Evolutionary conservation across 73 alveolate genomes (phyloP), one percentile per base, ranked within the genome.

Genomic region (Stentor roeselii): DNA sequence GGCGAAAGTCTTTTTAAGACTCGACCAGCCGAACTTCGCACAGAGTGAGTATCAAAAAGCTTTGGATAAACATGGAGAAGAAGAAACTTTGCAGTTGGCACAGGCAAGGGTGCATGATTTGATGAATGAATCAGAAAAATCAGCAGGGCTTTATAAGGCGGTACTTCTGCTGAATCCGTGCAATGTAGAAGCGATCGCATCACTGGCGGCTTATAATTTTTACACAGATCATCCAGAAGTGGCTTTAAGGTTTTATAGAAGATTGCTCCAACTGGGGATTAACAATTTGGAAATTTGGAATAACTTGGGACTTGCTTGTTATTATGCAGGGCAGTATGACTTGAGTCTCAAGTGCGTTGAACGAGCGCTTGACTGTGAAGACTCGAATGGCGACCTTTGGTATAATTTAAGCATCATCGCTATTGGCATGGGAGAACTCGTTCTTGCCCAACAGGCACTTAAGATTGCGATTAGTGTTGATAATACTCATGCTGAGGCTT

Each of bases 201-300:
- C 97, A 74, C 78, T 98, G 67, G 99, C 99, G 3, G 94, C 99
- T 39, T 95, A 96, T 82, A 98, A 98, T 82, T 98, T 98, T 88
- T 98, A 97, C 84, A 90, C 96, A n/a, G 99, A 98, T 90, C 94
- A 95, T 86, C 99, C 99, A 4, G 99, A 98, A 92, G 92, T 93
- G 41, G 99, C 99, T 0, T 89, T 97, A 82, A 75, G 96, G 59
- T 98, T 98, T 92, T 98, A 96, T 86, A 86, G 98, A 59, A 90
- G 99, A 75, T 87, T 98, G 90, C 89, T 98, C 60, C 97, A 96
- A 90, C 92, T 96, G 36, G 99, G 99, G 36, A 95, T 98, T 41
- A 93, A 88, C 36, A 90, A 92, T 31, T 92, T 96, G n/a, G 99
- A 98, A 92, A 86, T 98, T 38, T 97, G 99, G 99, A 98, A 98